phyloP scores from a whole-genome alignment of 176 grass and related monocot genomes.

The Themeda triandra region DNA sequence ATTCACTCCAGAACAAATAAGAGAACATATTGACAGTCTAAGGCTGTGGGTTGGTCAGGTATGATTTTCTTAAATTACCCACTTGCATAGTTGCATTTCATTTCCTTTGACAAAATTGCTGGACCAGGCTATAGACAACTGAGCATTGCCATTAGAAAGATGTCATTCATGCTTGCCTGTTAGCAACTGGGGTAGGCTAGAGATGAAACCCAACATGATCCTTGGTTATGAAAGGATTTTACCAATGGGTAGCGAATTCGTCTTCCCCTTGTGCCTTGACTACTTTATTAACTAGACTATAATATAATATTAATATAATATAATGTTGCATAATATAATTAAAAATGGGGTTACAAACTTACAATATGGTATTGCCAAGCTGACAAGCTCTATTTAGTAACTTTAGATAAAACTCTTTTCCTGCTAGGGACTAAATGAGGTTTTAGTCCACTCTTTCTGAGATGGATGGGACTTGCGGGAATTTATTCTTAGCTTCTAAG shows the following conservation, averaged over 20 bases:
- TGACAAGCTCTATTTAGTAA: not conserved
- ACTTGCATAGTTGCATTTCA: constrained; percentile 10
- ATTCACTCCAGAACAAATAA: constrained; percentile 96
- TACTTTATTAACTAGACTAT: not conserved
- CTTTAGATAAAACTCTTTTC: not conserved
- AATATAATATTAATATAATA: not conserved
- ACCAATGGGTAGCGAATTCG: not conserved
- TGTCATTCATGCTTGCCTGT: not conserved
- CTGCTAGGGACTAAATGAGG: not conserved
- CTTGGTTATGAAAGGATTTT: not conserved
- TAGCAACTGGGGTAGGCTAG: not conserved
- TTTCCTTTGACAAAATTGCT: not conserved
- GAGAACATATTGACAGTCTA: constrained; percentile 81
- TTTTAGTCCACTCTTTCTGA: not conserved
- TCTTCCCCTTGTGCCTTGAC: not conserved
- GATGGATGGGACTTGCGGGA: not conserved
- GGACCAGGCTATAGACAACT: constrained; percentile 16
- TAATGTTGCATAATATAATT: constrained; percentile 7
- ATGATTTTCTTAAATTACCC: constrained; percentile 10
- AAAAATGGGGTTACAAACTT: constrained; percentile 3
- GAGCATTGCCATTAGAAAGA: constrained; percentile 2
- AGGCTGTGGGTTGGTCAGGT: constrained; percentile 99
- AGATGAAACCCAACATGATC: not conserved
- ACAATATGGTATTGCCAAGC: not conserved
- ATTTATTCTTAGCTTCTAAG: not conserved